Evolutionary conservation across 1,284 basidiomycete genomes (phyloP).

Genomic region (Sporisorium graminicola): DNA sequence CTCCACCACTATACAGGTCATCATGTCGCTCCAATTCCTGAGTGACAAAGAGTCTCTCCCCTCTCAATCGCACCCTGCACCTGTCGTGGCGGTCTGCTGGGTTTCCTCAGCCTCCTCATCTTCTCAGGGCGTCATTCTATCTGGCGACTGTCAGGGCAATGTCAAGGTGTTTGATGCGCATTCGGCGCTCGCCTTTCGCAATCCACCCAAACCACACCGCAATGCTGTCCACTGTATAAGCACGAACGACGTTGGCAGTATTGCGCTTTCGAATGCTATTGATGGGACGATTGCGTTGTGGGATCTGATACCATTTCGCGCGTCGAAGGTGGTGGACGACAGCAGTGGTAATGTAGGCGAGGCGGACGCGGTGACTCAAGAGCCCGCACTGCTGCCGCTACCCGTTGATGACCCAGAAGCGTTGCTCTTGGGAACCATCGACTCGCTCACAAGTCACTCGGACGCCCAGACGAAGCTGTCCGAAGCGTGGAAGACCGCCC

Average conservation of each 20-base stretch:
- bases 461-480: slow-evolving; percentile 18
- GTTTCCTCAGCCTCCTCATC: slow-evolving; percentile 13
- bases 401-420: slow-evolving; percentile 16
- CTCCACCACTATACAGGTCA: too few species aligned
- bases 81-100: slow-evolving; percentile 46
- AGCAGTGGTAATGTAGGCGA: background rate
- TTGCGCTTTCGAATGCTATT: slow-evolving; percentile 27
- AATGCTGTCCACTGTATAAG: slow-evolving; percentile 41
- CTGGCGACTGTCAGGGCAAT: slow-evolving; percentile 26
- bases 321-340: background rate
- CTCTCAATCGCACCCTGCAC: slow-evolving; percentile 29
- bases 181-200: slow-evolving; percentile 11
- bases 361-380: background rate
- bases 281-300: slow-evolving; percentile 44
- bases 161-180: slow-evolving; percentile 30
- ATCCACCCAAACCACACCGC: slow-evolving; percentile 17
- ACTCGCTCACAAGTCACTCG: slow-evolving; percentile 12
- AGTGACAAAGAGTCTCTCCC: slow-evolving; percentile 40
- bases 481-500: slow-evolving; percentile 39
- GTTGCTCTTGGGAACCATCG: slow-evolving; percentile 11
- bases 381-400: slow-evolving; percentile 15
- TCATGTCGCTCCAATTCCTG: slow-evolving; percentile 45
- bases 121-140: slow-evolving; percentile 22
- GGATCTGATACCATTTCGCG: slow-evolving; percentile 17
- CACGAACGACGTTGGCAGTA: slow-evolving; percentile 6